Conservation (phyloP, 2,329 filamentous ascomycete species). For the Penicillium hesseltinei region DNA sequence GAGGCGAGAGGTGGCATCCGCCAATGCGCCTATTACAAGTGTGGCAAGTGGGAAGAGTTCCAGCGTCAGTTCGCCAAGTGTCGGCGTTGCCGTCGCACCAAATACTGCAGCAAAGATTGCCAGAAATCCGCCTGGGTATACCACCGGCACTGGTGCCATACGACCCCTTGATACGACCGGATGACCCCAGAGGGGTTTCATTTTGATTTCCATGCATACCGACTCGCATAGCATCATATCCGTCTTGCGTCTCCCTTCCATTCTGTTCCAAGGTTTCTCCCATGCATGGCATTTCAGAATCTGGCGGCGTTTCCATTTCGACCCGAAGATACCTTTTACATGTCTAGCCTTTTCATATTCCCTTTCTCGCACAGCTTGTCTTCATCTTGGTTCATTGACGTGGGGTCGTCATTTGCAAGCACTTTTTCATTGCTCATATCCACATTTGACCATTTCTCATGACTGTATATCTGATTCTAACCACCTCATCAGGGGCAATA, state of each 20-base stretch:
- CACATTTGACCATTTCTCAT: slow-evolving; percentile 15
- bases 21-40: slow-evolving; percentile 97
- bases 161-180: slow-evolving; percentile 35
- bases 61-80: slow-evolving; percentile 98
- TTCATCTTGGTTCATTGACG: slow-evolving; percentile 7
- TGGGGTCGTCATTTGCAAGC: slow-evolving; percentile 6
- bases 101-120: slow-evolving; percentile 99
- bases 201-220: slow-evolving; percentile 36
- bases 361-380: slow-evolving; percentile 11
- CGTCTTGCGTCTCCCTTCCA: slow-evolving; percentile 23
- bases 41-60: slow-evolving; percentile 97
- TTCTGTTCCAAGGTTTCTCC: slow-evolving; percentile 30
- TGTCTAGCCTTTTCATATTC: slow-evolving; percentile 21
- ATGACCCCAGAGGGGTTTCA: slow-evolving; percentile 26
- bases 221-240: slow-evolving; percentile 40
- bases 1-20: slow-evolving; percentile 90
- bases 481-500: slow-evolving; percentile 12
- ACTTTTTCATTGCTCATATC: slow-evolving; percentile 12
- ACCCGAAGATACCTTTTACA: slow-evolving; percentile 40
- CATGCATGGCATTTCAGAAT: slow-evolving; percentile 39
- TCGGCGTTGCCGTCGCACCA: slow-evolving; percentile 89
- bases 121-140: slow-evolving; percentile 99
- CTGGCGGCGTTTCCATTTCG: slow-evolving; percentile 38
- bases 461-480: slow-evolving; percentile 25
- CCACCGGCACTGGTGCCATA: slow-evolving; percentile 91